phyloP scores from a whole-genome alignment of 2,329 filamentous ascomycete genomes.

The Phialophora expanda region DNA sequence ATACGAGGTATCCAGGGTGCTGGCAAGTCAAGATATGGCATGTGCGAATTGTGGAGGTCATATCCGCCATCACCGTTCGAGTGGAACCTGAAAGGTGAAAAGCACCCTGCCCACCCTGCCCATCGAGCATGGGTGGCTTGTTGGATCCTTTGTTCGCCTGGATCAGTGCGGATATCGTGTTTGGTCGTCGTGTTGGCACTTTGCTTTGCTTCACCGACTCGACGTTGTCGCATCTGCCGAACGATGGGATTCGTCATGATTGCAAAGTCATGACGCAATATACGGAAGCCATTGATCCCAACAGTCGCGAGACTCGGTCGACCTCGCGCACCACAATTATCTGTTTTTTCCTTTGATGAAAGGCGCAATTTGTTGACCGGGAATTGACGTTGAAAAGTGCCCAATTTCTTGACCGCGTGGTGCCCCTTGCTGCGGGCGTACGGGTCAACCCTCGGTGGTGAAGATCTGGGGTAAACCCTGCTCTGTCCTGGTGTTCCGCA shows the following conservation, averaged over 20 bases:
- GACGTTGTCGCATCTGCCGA: neutral
- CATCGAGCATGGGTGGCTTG: no score
- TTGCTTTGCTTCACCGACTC: neutral
- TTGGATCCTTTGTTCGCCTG: no score
- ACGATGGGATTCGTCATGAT: neutral
- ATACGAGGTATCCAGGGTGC: no score
- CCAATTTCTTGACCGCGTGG: neutral
- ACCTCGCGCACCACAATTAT: neutral
- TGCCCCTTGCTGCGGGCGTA: neutral
- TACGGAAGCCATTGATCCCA: neutral
- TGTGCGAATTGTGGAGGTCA: no score
- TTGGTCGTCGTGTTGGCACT: no score
- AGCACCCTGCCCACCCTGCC: no score
- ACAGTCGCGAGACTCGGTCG: neutral
- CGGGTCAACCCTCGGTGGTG: neutral
- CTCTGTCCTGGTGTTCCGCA: neutral
- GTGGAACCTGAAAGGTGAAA: no score
- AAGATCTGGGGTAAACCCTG: slow-evolving; percentile 5
- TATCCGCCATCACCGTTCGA: no score
- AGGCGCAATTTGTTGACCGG: neutral
- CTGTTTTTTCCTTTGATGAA: no score
- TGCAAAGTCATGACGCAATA: slow-evolving; percentile 6
- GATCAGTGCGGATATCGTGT: no score
- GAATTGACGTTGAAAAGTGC: no score
- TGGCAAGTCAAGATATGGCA: no score